These are phyloP conservation scores for Cnidoscolus chayamansa DNA, from an alignment of 441 rosid species.

Conservation along the genomic window DNA sequence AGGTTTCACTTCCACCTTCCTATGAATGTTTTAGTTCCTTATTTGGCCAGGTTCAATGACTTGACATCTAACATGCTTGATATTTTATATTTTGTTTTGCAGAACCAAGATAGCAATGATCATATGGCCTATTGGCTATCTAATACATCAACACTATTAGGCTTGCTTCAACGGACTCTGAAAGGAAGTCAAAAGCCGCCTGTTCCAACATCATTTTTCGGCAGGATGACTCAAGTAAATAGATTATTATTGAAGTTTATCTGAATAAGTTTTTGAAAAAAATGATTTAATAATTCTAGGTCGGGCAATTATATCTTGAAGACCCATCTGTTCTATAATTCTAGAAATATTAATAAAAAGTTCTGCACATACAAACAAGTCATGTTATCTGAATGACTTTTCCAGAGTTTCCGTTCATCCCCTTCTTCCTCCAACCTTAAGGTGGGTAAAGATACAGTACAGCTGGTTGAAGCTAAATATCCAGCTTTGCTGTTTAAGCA, in stretches of 20 bases:
- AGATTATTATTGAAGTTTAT: not conserved
- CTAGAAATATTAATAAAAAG: conserved; percentile 1
- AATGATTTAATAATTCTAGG: not conserved
- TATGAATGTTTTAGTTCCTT: not conserved
- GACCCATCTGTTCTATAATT: not conserved
- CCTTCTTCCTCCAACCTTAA: conserved; percentile 64
- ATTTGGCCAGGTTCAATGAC: not conserved
- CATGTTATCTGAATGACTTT: conserved; percentile 25
- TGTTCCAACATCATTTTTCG: conserved; percentile 74
- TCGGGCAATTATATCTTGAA: not conserved
- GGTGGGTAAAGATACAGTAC: conserved; percentile 51
- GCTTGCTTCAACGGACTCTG: conserved; percentile 78
- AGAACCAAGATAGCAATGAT: conserved; percentile 67
- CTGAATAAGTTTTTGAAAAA: not conserved
- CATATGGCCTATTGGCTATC: conserved; percentile 89
- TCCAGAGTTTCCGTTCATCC: conserved; percentile 74
- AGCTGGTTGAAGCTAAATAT: conserved; percentile 78
- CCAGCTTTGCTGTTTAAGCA: conserved; percentile 94
- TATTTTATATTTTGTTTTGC: conserved; percentile 28
- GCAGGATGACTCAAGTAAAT: conserved; percentile 82
- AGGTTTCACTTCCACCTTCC: not conserved
- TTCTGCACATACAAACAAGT: not conserved
- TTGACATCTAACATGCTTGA: conserved; percentile 20
- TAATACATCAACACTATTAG: conserved; percentile 63
- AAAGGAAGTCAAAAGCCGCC: conserved; percentile 62